A percentile compares a stretch with the other conserved stretches of the same genome.
phyloP scores from a whole-genome alignment of 2,329 filamentous ascomycete species.

The Diaporthe capsici region DNA sequence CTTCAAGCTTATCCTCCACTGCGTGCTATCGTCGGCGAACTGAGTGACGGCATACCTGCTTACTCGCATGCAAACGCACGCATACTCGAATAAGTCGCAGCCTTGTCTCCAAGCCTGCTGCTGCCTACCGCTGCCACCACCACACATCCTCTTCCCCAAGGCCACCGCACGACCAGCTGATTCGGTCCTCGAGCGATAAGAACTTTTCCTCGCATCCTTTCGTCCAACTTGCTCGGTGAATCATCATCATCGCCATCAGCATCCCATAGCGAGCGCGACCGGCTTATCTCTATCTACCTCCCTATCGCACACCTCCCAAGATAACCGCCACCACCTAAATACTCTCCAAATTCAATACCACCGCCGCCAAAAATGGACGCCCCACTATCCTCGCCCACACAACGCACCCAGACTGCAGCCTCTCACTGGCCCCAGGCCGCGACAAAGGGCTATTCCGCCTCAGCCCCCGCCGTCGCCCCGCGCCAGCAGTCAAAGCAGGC shows the following conservation, averaged over 20 bases:
- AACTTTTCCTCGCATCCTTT: background rate
- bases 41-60: background rate
- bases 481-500: conserved; percentile 44
- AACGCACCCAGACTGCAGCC: conserved; percentile 46
- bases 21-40: background rate
- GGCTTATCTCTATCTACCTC: background rate
- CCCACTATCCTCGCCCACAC: conserved; percentile 49
- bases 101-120: conserved; percentile 24
- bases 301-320: background rate
- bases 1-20: background rate
- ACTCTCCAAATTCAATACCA: background rate
- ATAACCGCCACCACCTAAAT: background rate
- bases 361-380: conserved; percentile 49
- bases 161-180: background rate
- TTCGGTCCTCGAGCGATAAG: conserved; percentile 4
- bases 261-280: background rate
- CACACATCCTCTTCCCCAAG: background rate
- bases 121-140: conserved; percentile 16
- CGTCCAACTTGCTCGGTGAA: background rate
- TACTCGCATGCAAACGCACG: conserved; percentile 10
- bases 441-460: conserved; percentile 13
- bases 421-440: conserved; percentile 46
- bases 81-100: conserved; percentile 23
- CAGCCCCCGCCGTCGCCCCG: conserved; percentile 48
- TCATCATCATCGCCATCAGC: background rate